Percentiles rank a stretch among this genome's conserved stretches.
Evolutionary conservation across 2,329 filamentous ascomycete genomes (phyloP).

Genomic region (Cladophialophora psammophila): DNA sequence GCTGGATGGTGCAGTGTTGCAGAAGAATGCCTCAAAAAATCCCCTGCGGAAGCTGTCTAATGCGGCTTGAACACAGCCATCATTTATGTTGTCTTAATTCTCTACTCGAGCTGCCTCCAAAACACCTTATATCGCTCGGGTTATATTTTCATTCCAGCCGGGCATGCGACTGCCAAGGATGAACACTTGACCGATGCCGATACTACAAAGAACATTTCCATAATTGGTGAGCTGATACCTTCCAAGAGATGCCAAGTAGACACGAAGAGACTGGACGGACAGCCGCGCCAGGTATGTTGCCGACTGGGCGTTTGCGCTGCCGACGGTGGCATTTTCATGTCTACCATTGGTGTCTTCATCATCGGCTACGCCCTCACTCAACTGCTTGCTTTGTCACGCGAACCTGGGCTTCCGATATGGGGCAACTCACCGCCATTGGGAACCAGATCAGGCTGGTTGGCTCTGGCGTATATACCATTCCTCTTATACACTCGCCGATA

Average conservation of each 20-base stretch:
- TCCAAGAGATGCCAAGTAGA: not conserved
- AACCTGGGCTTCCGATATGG: slow-evolving; percentile 46
- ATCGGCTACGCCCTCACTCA: slow-evolving; percentile 49
- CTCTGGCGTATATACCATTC: slow-evolving; percentile 61
- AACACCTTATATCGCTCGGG: not conserved
- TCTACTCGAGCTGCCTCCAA: too few species aligned
- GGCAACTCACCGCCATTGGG: slow-evolving; percentile 63
- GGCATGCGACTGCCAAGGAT: not conserved
- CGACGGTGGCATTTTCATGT: slow-evolving; percentile 63
- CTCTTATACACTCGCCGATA: slow-evolving; percentile 48
- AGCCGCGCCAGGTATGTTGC: slow-evolving; percentile 57
- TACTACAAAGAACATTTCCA: slow-evolving; percentile 54
- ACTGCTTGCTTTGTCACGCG: slow-evolving; percentile 44
- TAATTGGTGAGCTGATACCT: slow-evolving; percentile 52
- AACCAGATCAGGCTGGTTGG: slow-evolving; percentile 61
- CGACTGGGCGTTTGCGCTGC: slow-evolving; percentile 61
- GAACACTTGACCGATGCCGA: not conserved
- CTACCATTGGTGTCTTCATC: slow-evolving; percentile 57
- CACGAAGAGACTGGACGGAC: not conserved
- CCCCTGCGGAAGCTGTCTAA: too few species aligned
- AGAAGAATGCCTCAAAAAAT: too few species aligned
- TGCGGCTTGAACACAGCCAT: too few species aligned
- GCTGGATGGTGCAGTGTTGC: too few species aligned
- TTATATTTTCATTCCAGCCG: slow-evolving; percentile 5
- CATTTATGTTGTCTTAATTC: too few species aligned